Conservation (phyloP, 768 basidiomycete genomes). For the Leccinum longicurvipes region DNA sequence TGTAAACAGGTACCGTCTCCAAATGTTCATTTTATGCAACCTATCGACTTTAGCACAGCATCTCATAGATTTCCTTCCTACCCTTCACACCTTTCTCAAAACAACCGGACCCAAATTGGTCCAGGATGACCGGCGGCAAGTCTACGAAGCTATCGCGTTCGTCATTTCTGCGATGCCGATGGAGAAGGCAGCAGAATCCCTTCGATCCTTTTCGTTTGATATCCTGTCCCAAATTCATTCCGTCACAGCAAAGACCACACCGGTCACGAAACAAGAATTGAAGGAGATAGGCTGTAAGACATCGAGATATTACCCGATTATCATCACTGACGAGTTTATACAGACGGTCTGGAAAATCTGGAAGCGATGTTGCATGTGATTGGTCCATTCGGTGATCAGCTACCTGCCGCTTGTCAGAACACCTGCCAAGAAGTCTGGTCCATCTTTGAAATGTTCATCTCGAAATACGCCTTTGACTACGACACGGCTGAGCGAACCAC, state of each 20-base stretch:
- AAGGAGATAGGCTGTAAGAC: conserved; percentile 63
- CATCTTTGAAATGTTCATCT: conserved; percentile 77
- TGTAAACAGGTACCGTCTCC: conserved; percentile 67
- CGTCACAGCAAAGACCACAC: conserved; percentile 48
- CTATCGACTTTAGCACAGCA: conserved; percentile 48
- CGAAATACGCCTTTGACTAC: conserved; percentile 73
- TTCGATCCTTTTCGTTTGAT: conserved; percentile 84
- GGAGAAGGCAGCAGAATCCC: conserved; percentile 79
- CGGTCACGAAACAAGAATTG: conserved; percentile 69
- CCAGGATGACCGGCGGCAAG: conserved; percentile 86
- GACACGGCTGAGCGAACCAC: conserved; percentile 80
- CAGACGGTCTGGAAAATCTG: conserved; percentile 87
- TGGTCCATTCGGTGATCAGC: conserved; percentile 73
- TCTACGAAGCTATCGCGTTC: conserved; percentile 94
- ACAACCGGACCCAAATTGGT: conserved; percentile 74
- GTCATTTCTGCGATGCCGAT: conserved; percentile 95
- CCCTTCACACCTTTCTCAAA: conserved; percentile 83
- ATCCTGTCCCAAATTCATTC: conserved; percentile 76
- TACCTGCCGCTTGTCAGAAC: conserved; percentile 75
- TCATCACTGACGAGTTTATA: conserved; percentile 7
- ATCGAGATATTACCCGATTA: background rate
- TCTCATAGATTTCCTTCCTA: conserved; percentile 87
- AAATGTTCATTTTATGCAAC: conserved; percentile 5
- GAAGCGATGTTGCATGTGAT: conserved; percentile 89
- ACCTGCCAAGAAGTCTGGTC: conserved; percentile 80